A percentile compares a stretch with the other conserved stretches of the same genome.
phyloP scores from a whole-genome alignment of 306 rosid genomes.

The Fagus crenata region DNA sequence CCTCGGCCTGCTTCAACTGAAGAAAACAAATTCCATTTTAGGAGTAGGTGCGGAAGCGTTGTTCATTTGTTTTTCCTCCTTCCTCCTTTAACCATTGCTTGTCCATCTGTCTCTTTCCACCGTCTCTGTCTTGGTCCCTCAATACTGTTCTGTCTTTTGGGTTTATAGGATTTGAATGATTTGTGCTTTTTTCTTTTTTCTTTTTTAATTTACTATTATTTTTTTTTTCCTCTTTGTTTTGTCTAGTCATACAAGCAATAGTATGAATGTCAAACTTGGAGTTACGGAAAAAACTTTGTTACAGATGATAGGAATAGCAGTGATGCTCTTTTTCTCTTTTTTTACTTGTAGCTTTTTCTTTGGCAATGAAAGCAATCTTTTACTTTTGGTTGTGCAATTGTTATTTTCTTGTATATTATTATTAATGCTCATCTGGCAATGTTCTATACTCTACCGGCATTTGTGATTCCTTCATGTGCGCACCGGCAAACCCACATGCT shows the following conservation, averaged over 20 bases:
- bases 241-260: constrained; percentile 60
- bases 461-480: constrained; percentile 54
- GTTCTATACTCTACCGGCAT: constrained; percentile 39
- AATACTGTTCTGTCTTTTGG: constrained; percentile 51
- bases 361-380: constrained; percentile 57
- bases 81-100: constrained; percentile 34
- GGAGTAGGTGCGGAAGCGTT: constrained; percentile 97
- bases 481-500: constrained; percentile 36
- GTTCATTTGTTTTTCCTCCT: constrained; percentile 35
- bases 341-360: constrained; percentile 32
- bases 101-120: constrained; percentile 42
- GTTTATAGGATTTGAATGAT: constrained; percentile 66
- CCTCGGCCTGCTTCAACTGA: constrained; percentile 91
- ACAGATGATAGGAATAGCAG: constrained; percentile 47
- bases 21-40: constrained; percentile 50
- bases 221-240: constrained; percentile 33
- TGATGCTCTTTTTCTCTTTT: constrained; percentile 45
- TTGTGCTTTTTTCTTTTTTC: constrained; percentile 22
- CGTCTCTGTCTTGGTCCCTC: constrained; percentile 44
- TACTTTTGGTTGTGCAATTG: constrained; percentile 49
- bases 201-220: not conserved
- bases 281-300: constrained; percentile 51
- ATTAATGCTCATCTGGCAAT: constrained; percentile 33
- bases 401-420: constrained; percentile 24
- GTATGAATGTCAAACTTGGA: constrained; percentile 62